Base-by-base conservation (phyloP, 805 yeast genomes). In the Vanderwaltozyma verrucispora region DNA sequence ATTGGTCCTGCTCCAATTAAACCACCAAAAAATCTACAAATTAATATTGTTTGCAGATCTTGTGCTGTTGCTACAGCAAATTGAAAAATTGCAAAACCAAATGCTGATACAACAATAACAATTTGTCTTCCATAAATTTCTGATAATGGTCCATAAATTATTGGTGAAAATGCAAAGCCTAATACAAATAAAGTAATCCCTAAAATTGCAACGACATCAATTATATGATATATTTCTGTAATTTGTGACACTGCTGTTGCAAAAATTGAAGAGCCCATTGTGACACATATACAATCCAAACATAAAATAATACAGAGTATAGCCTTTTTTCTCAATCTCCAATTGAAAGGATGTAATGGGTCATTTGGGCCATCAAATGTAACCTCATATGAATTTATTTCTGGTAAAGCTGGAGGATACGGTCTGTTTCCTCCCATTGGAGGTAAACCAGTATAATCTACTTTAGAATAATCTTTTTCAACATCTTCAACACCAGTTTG, bases 101-200 rank as follows among this genome's bases (percentile, higher is more conserved):
- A 62, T 4, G 70, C 56, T 4, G 87, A 75, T 4, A 75, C 43
- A 2, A 80, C 45, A 36, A 82, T 49, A 13, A 84, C 76, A 11
- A 69, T 58, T 54, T 74, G 72, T 58, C 95, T 73, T 35, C 94
- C 92, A 47, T 69, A 78, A 27, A 80, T 52, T 56, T 82, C 94
- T n/a, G 89, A 79, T 27, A 82, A 56, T 5, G 95, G 95, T 23
- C 92, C 96, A 85, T 92, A 88, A 25, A 85, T 51, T 35, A 88
- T 67, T 6, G 97, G 97, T 14, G 96, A 96, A 1, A 85, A 71
- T 1, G 96, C 96, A 60, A 88, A 89, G 9, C 96, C 97, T 32
- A 86, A 59, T 8, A 88, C 96, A 51, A 75, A 88, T 16, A 87
- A 66, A 0, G 96, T 77, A 4, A 86, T 72, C 39, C 85, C 82